phyloP scores from a whole-genome alignment of 2,329 filamentous ascomycete genomes.

The Colletotrichum australisinense region DNA sequence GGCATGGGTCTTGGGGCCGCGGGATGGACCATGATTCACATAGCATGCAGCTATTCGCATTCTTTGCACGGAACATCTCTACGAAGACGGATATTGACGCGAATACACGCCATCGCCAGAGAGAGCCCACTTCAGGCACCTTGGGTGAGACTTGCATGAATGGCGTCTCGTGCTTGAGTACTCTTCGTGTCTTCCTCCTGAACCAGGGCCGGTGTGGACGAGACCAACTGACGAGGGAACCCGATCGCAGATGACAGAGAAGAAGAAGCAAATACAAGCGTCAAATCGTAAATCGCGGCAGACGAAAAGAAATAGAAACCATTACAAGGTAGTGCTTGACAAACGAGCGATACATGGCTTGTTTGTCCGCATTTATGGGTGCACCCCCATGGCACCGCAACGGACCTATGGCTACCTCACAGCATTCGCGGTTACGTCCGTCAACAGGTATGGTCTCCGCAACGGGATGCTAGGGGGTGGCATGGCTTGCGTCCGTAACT shows the following conservation, averaged over 20 bases:
- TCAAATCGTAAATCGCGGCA: neutral
- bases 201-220: neutral
- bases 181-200: neutral
- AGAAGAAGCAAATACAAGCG: neutral
- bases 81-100: neutral
- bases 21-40: neutral
- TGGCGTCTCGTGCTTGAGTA: neutral
- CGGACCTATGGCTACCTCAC: neutral
- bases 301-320: neutral
- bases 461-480: neutral
- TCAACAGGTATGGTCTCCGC: constrained; percentile 2
- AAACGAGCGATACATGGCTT: neutral
- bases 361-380: neutral
- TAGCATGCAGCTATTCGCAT: neutral
- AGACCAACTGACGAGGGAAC: neutral
- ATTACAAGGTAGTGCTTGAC: neutral
- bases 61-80: neutral
- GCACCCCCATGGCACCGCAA: neutral
- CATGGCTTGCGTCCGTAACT: constrained; percentile 25
- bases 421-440: neutral
- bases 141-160: neutral
- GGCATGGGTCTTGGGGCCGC: constrained; percentile 1
- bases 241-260: constrained; percentile 3
- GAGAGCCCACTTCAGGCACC: neutral
- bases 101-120: neutral